phyloP scores from a whole-genome alignment of 2,329 filamentous ascomycete species.

The Chlorencoelia australis region DNA sequence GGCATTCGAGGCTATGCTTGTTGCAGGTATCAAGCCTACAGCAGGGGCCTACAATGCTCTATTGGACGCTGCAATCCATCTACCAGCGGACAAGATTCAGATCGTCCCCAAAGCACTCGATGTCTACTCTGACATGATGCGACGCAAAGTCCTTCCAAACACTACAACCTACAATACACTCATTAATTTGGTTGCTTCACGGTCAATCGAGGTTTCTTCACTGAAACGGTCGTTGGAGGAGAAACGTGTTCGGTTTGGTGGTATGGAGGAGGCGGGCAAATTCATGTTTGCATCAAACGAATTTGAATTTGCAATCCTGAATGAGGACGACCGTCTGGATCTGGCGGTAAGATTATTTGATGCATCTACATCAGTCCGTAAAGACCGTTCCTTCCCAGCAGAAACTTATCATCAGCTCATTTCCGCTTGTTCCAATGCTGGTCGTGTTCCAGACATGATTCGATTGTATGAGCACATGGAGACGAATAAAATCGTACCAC shows the following conservation, averaged over 20 bases:
- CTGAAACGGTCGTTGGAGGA: slow-evolving; percentile 67
- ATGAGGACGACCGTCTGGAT: slow-evolving; percentile 77
- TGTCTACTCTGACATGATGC: slow-evolving; percentile 94
- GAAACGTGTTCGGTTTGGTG: slow-evolving; percentile 75
- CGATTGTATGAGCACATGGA: slow-evolving; percentile 90
- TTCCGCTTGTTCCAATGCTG: slow-evolving; percentile 73
- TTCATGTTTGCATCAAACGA: slow-evolving; percentile 87
- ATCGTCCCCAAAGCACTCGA: slow-evolving; percentile 85
- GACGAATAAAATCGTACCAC: slow-evolving; percentile 58
- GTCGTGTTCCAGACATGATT: slow-evolving; percentile 80
- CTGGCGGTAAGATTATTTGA: slow-evolving; percentile 82
- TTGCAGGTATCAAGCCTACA: slow-evolving; percentile 69
- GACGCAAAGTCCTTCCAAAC: slow-evolving; percentile 71
- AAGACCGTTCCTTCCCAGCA: slow-evolving; percentile 57
- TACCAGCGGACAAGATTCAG: slow-evolving; percentile 70
- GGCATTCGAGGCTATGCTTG: slow-evolving; percentile 83
- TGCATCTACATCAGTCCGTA: slow-evolving; percentile 51
- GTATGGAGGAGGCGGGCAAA: slow-evolving; percentile 71
- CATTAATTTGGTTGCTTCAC: slow-evolving; percentile 69
- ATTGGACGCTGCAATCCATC: slow-evolving; percentile 71
- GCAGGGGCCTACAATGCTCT: slow-evolving; percentile 87
- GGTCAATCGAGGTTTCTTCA: slow-evolving; percentile 67
- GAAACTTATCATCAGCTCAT: slow-evolving; percentile 81
- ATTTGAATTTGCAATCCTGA: slow-evolving; percentile 74
- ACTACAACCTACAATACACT: slow-evolving; percentile 81